phyloP scores from a whole-genome alignment of 2,329 filamentous ascomycete species.

The Colletotrichum chrysophilum region DNA sequence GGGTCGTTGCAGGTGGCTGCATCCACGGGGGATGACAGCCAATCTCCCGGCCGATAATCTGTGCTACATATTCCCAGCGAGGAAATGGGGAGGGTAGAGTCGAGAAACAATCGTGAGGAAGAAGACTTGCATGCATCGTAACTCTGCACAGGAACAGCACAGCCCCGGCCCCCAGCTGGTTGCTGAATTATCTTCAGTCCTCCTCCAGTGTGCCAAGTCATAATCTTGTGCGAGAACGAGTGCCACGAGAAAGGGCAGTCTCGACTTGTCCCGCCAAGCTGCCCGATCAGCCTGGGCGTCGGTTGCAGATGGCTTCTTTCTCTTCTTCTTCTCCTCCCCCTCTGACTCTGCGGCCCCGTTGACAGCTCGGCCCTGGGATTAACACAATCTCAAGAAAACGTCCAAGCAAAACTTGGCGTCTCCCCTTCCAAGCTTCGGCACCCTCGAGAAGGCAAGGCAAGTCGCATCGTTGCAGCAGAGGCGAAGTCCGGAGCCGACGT shows the following conservation, averaged over 20 bases:
- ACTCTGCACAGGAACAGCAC: background rate
- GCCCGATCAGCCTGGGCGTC: conserved; percentile 14
- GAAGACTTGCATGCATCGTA: background rate
- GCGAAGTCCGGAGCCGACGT: background rate
- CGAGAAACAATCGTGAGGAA: background rate
- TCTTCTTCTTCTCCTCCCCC: background rate
- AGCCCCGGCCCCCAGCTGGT: background rate
- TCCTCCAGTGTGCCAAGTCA: background rate
- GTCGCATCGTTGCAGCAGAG: background rate
- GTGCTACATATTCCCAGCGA: background rate
- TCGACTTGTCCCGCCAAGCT: conserved; percentile 9
- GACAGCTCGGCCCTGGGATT: background rate
- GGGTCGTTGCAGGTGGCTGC: conserved; percentile 17
- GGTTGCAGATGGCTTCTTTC: conserved; percentile 3
- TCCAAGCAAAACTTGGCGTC: background rate
- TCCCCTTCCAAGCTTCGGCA: background rate
- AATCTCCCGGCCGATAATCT: conserved; percentile 7
- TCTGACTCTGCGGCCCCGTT: background rate
- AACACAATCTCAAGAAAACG: background rate
- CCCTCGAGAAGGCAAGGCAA: background rate
- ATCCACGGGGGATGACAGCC: background rate
- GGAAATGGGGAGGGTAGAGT: too few species aligned
- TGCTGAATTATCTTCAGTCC: too few species aligned
- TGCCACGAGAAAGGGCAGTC: background rate
- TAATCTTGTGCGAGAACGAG: background rate